Percentiles rank a stretch among this genome's conserved stretches.
phyloP scores from a whole-genome alignment of 2,329 filamentous ascomycete species.

The Aureobasidium sp. region DNA sequence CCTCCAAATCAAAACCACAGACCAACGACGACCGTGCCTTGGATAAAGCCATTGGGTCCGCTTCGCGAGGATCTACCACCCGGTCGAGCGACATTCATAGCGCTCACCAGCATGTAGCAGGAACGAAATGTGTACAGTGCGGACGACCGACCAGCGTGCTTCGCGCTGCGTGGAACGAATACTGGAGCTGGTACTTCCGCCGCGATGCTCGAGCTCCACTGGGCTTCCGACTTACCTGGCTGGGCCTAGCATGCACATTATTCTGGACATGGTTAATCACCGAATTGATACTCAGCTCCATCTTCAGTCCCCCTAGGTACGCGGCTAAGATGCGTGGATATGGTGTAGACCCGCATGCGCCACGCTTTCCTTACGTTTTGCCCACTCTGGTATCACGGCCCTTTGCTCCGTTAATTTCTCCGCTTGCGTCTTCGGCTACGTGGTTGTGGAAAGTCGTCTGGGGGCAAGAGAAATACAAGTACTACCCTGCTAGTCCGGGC shows the following conservation, averaged over 20 bases:
- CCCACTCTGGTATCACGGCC: conserved; percentile 44
- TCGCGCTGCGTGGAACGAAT: conserved; percentile 22
- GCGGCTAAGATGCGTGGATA: conserved; percentile 41
- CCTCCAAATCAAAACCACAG: background rate
- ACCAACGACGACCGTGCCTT: background rate
- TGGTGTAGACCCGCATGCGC: conserved; percentile 43
- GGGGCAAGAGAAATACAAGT: background rate
- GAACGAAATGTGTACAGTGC: conserved; percentile 14
- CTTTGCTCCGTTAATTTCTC: conserved; percentile 28
- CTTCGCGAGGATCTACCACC: background rate
- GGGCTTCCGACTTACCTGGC: conserved; percentile 29
- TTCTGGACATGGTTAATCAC: conserved; percentile 14
- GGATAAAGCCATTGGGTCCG: background rate
- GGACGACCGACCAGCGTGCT: conserved; percentile 21
- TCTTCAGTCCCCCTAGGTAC: conserved; percentile 44
- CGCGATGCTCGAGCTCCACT: conserved; percentile 14
- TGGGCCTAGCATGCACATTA: conserved; percentile 32
- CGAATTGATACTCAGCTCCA: conserved; percentile 21
- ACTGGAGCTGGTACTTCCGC: conserved; percentile 22
- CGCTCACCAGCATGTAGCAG: background rate
- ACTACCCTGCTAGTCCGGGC: background rate
- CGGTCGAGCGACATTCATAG: background rate
- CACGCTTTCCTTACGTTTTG: conserved; percentile 46
- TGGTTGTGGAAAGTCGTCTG: background rate
- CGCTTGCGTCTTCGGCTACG: conserved; percentile 12